A percentile compares a stretch with the other conserved stretches of the same genome.
Conservation (phyloP, 805 yeast species). For the Kazachstania kunashirensis region DNA sequence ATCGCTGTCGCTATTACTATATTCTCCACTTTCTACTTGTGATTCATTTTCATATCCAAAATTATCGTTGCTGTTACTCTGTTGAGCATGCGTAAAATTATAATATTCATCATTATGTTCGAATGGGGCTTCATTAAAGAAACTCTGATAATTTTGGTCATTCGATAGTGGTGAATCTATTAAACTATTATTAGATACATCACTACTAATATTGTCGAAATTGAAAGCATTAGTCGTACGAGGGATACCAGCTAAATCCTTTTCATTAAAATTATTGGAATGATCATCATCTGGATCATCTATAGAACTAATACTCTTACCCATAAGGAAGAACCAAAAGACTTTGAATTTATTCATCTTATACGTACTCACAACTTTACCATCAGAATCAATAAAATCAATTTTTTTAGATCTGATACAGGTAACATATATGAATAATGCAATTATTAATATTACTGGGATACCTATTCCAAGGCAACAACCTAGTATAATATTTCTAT, state of each 20-base stretch:
- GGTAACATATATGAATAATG: slow-evolving; percentile 21
- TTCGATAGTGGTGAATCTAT: slow-evolving; percentile 1
- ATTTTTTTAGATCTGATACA: slow-evolving; percentile 25
- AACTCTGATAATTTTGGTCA: background rate
- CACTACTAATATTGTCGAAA: slow-evolving; percentile 1
- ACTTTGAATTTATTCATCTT: slow-evolving; percentile 24
- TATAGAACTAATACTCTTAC: slow-evolving; percentile 11
- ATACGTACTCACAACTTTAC: slow-evolving; percentile 30
- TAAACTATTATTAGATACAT: background rate
- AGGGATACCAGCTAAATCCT: background rate
- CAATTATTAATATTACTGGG: slow-evolving; percentile 35
- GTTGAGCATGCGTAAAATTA: slow-evolving; percentile 1
- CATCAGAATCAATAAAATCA: slow-evolving; percentile 30
- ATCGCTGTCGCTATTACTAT: background rate
- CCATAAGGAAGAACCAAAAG: slow-evolving; percentile 25
- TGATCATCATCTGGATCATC: slow-evolving; percentile 1
- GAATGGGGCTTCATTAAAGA: slow-evolving; percentile 2
- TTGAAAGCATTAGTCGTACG: background rate
- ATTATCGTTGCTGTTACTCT: background rate
- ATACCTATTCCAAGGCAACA: slow-evolving; percentile 66
- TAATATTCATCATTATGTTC: slow-evolving; percentile 1
- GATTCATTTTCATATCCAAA: background rate
- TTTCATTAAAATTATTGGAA: slow-evolving; percentile 2
- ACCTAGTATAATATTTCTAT: slow-evolving; percentile 51
- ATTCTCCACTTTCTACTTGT: background rate